These are phyloP conservation scores for Fallopia convolvulus DNA, from an alignment of 148 eudicot genomes.

Conservation along the genomic window DNA sequence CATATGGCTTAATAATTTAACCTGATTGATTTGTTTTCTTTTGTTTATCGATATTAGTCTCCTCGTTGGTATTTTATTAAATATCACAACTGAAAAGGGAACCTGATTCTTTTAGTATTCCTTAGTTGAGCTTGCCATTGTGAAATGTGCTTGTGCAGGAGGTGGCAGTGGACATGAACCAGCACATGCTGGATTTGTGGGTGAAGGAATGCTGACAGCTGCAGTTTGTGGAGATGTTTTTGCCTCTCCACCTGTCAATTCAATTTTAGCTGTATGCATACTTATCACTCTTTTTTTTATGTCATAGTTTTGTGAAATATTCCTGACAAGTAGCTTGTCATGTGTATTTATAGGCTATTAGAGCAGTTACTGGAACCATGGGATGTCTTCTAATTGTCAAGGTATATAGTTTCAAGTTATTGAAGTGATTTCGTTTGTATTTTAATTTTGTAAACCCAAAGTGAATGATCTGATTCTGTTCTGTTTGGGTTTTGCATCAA, in stretches of 20 bases:
- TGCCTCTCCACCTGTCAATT: constrained; percentile 89
- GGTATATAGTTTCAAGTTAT: constrained; percentile 33
- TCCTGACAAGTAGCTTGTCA: constrained; percentile 8
- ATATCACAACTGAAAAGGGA: not conserved
- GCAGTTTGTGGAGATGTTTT: constrained; percentile 96
- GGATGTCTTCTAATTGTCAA: constrained; percentile 94
- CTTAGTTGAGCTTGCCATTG: not conserved
- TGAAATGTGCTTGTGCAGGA: constrained; percentile 35
- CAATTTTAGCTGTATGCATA: constrained; percentile 80
- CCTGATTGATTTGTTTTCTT: not conserved
- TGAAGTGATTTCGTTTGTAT: not conserved
- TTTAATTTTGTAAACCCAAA: not conserved
- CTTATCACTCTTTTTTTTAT: not conserved
- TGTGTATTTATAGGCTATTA: constrained; percentile 54
- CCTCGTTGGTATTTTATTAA: not conserved
- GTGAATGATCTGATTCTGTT: constrained; percentile 5
- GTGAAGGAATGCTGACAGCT: constrained; percentile 97
- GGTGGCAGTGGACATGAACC: constrained; percentile 99
- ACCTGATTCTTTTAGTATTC: not conserved
- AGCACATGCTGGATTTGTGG: constrained; percentile 96
- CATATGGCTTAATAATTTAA: not conserved
- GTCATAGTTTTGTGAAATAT: constrained; percentile 5
- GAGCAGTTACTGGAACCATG: constrained; percentile 89
- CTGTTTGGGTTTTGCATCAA: not conserved
- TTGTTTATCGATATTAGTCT: not conserved